Evolutionary conservation across 106 monocot genomes (phyloP).

Genomic region (Vanilla planifolia): DNA sequence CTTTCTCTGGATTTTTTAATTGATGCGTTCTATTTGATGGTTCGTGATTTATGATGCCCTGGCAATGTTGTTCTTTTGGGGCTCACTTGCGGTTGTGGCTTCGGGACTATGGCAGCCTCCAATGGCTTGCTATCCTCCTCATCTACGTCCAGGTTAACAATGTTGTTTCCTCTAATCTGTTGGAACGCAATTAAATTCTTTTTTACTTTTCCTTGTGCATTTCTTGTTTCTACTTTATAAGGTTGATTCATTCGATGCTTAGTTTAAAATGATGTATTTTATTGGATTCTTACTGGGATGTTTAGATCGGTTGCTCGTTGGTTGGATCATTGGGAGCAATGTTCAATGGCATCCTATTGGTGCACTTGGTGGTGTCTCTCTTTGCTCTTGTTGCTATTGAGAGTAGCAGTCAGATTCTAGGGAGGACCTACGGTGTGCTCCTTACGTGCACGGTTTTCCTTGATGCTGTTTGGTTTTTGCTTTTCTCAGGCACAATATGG

Average conservation of each 20-base stretch:
- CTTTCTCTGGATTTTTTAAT: not conserved
- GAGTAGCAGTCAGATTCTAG: slow-evolving; percentile 78
- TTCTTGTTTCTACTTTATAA: not conserved
- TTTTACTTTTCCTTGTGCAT: not conserved
- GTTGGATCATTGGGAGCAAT: slow-evolving; percentile 76
- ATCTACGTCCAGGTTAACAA: slow-evolving; percentile 65
- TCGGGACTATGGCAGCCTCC: slow-evolving; percentile 69
- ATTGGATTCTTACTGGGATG: not conserved
- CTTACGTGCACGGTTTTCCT: slow-evolving; percentile 62
- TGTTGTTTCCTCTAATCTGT: not conserved
- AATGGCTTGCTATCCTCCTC: slow-evolving; percentile 56
- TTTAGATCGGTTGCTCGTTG: slow-evolving; percentile 78
- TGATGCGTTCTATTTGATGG: not conserved
- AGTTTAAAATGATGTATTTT: not conserved
- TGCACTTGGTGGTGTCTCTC: slow-evolving; percentile 67
- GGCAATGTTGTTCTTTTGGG: slow-evolving; percentile 26
- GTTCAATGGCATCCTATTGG: slow-evolving; percentile 74
- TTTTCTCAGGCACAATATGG: slow-evolving; percentile 69
- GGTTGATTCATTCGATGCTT: not conserved
- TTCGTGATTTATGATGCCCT: slow-evolving; percentile 13
- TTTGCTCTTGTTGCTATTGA: slow-evolving; percentile 88
- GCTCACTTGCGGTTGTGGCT: slow-evolving; percentile 65
- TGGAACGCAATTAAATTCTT: not conserved
- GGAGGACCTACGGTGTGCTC: slow-evolving; percentile 77
- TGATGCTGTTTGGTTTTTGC: slow-evolving; percentile 76